These are phyloP conservation scores for Wallacemonas collosoma DNA, from an alignment of 208 protist genomes.

Conservation along the genomic window DNA sequence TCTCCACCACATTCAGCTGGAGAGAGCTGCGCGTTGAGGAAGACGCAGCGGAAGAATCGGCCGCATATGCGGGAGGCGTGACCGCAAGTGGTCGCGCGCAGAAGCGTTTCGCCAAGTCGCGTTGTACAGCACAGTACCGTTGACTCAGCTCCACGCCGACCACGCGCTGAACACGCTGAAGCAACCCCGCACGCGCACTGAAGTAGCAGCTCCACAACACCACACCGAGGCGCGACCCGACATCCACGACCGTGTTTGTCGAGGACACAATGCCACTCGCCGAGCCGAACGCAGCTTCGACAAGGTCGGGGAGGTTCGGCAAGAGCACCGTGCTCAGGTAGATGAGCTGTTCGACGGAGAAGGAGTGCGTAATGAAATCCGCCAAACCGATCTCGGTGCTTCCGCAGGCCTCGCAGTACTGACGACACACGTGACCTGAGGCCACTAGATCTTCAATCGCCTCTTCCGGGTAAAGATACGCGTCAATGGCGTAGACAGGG, in stretches of 20 bases:
- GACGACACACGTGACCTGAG: slow-evolving; percentile 38
- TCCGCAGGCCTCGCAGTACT: slow-evolving; percentile 76
- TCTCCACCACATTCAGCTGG: slow-evolving; percentile 44
- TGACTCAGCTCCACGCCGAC: slow-evolving; percentile 44
- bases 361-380: slow-evolving; percentile 87
- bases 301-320: slow-evolving; percentile 9
- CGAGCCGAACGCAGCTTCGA: slow-evolving; percentile 3
- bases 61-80: background rate
- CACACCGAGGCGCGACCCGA: slow-evolving; percentile 80
- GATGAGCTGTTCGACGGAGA: slow-evolving; percentile 78
- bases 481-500: slow-evolving; percentile 70
- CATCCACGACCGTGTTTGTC: slow-evolving; percentile 46
- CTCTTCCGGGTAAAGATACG: slow-evolving; percentile 75
- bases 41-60: background rate
- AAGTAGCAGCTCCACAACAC: slow-evolving; percentile 67
- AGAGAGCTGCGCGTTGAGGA: background rate
- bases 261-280: background rate
- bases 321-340: slow-evolving; percentile 75
- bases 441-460: slow-evolving; percentile 67
- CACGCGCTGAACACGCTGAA: slow-evolving; percentile 24
- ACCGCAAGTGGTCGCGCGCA: slow-evolving; percentile 18
- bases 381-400: slow-evolving; percentile 49
- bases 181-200: slow-evolving; percentile 42
- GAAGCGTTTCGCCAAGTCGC: slow-evolving; percentile 34
- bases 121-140: slow-evolving; percentile 26